phyloP scores from a whole-genome alignment of 129 eudicot genomes.

The Dittrichia graveolens region DNA sequence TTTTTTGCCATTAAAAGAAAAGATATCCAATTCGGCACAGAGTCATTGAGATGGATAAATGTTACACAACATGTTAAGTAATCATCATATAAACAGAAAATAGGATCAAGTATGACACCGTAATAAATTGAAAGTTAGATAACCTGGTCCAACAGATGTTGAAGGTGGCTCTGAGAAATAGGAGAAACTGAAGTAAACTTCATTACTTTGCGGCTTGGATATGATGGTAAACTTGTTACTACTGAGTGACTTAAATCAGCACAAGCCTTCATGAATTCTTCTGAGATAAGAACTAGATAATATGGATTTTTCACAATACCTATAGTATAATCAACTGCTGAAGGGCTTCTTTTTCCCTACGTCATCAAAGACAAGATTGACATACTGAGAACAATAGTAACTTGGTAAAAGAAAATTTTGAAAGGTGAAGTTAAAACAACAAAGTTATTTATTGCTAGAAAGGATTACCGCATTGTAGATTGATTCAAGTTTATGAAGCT shows the following conservation, averaged over 20 bases:
- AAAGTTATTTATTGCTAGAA: not conserved
- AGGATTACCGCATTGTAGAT: constrained; percentile 19
- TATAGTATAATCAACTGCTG: constrained; percentile 50
- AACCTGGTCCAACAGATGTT: constrained; percentile 7
- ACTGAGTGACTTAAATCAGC: constrained; percentile 59
- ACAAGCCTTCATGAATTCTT: constrained; percentile 63
- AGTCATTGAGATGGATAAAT: constrained; percentile 34
- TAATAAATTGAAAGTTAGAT: constrained; percentile 10
- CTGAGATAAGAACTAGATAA: constrained; percentile 65
- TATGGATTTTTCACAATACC: constrained; percentile 56
- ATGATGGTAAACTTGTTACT: constrained; percentile 39
- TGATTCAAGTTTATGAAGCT: constrained; percentile 21
- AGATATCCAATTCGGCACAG: constrained; percentile 51
- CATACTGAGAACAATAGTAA: not conserved
- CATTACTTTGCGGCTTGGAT: constrained; percentile 46
- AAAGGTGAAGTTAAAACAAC: no score
- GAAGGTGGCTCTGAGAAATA: constrained; percentile 51
- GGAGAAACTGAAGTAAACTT: constrained; percentile 40
- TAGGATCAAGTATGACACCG: not conserved
- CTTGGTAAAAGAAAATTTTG: not conserved
- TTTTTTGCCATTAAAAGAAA: not conserved
- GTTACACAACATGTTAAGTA: not conserved
- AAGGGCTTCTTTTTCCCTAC: constrained; percentile 67
- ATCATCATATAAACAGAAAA: not conserved
- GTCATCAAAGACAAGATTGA: not conserved